Evolutionary conservation across 2,329 filamentous ascomycete species (phyloP), one percentile per base, ranked within the genome.

Genomic region (Penicillium sp.): DNA sequence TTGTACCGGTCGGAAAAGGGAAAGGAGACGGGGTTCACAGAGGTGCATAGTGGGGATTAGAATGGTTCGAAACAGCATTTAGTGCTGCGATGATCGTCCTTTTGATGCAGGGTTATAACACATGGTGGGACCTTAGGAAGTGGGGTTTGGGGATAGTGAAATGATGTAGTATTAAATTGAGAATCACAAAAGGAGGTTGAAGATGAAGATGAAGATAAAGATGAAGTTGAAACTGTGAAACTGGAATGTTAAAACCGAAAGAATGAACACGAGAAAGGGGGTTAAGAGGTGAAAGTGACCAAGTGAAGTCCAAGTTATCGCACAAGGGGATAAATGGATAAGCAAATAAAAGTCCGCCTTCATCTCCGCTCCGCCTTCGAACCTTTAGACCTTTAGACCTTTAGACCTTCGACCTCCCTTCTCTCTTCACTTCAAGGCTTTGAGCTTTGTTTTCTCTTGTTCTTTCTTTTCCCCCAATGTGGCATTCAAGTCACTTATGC

Each of bases 11-110:
- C 57, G 39, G 60, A 62, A 54, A 60, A 76, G 60, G 75, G 78
- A 41, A 69, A 74, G 47, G 71, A 69, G 64, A 74, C 63, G 1
- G 81, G 81, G 0, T 85, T 84, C 48, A 80, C 81, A 0, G 73
- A 82, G 53, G 47, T 73, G 0, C 79, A 82, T 29, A 38, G 51
- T 22, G 45, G 28, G 24, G n/a, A 46, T 43, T 46, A 40, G 31
- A 6, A 33, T 17, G 31, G 10, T 31, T 28, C 6, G 17, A 37
- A n/a, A 40, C 19, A 32, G 41, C 21, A 38, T 19, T 19, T 45
- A 43, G 44, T 32, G 28, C 19, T 49, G 21, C 12, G 22, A 48
- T 33, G 37, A 32, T 43, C 33, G 31, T 33, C 39, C 26, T 45
- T 45, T 37, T 26, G 31, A 28, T 31, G 32, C 21, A 34, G 15